Evolutionary conservation across 2,329 filamentous ascomycete genomes (phyloP), one percentile per base, ranked within the genome.

Genomic region (Microdochium trichocladiopsis): DNA sequence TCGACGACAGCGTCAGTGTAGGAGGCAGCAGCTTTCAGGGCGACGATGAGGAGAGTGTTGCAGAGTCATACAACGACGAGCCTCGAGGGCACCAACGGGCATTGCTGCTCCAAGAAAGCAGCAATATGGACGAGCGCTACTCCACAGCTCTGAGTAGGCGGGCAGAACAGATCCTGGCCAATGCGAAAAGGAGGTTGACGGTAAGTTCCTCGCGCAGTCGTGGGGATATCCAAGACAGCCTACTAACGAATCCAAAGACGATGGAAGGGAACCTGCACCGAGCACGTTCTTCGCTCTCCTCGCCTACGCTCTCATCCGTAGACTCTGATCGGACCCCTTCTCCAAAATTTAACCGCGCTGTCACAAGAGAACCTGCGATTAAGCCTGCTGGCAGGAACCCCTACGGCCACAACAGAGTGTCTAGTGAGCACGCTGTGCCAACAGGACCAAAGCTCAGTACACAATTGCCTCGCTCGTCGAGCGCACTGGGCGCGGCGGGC

Each of bases 201-300:
- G 90, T 95, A 77, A 67, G 88, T 71, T 36, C 18, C 12, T 12
- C n/a, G 11, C 22, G 12, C 31, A 25, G 18, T 12, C n/a, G 51
- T 31, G 28, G 14, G 28, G 10, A 50, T 36, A 22, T n/a, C 41
- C 14, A 8, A n/a, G 43, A 43, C 36, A 33, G 4, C 8, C n/a
- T 23, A 49, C 47, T 28, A 49, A 62, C 69, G 56, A 70, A 25
- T 36, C 51, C 49, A 22, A 66, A 95, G 90, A 88, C 89, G 28
- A 96, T 96, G 91, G 93, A 96, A 70, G 90, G 87, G 36, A 96
- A 96, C 60, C 75, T 96, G 21, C 86, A 80, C 53, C 86, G 90
- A 55, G 92, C 90, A 25, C 82, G 90, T 60, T 83, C 80, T 57
- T 86, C 86, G 10, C 74, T 90, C 23, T 75, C 80, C 47, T 71